Base-by-base conservation (phyloP, 768 basidiomycete genomes). In the Suillus paluster region DNA sequence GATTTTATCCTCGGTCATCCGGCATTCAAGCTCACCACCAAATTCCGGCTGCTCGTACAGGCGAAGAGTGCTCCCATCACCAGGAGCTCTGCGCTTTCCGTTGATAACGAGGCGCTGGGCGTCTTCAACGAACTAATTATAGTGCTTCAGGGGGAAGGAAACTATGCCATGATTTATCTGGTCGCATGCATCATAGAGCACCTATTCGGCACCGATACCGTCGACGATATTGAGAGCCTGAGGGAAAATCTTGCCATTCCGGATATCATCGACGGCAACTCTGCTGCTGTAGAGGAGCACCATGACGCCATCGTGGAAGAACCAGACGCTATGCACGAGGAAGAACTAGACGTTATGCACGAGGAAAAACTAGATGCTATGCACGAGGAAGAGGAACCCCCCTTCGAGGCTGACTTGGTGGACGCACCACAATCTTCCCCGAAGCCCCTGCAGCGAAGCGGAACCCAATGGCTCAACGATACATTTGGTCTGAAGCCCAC, bases 111-210 rank as follows among this genome's bases (percentile, higher is more conserved):
- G 60, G 89, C 80, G 14, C 90, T 92, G 88, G 73, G 80, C 33
- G 87, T 91, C 39, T 92, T 77, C 64, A 80, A 80, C 1, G 79
- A 87, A 60, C 80, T 93, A 11, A 89, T 85, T 0, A 71, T 70
- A 5, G 84, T 86, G 30, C 81, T 93, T 27, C 83, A 87, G 61
- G 83, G 88, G 46, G 83, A 91, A 66, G 87, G 88, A 45, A 85
- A 82, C 57, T 75, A 80, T 2, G 75, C 87, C 15, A 91, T 94
- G 84, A 90, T 94, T 2, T 97, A 91, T 70, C 85, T 99, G 27
- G 86, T 97, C 27, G 94, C 92, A 0, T 97, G 95, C 70, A 85
- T 98, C 52, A 79, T 95, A 48, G 93, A 97, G 72, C 78, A 89
- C n/a, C 80, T 94, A 52, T 95, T 99, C 71, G 89, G 91, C 66